A percentile compares a stretch with the other conserved stretches of the same genome.
Evolutionary conservation across 1,284 basidiomycete genomes (phyloP).

Genomic region (Mycena sp.): DNA sequence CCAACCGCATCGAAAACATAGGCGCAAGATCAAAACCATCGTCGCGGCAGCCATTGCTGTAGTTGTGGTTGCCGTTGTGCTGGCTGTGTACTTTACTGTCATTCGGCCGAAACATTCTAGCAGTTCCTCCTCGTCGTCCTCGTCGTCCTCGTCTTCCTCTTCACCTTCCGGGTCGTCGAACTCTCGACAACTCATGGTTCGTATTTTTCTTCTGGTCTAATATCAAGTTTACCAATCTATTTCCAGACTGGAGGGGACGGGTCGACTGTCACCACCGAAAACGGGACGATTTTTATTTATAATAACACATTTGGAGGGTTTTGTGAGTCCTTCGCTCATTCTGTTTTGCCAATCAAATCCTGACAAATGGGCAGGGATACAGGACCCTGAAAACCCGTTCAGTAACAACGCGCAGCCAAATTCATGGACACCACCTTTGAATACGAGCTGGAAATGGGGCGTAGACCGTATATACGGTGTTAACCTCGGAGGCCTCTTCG

Average conservation of each 20-base stretch:
- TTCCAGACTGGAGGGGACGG: slow-evolving; percentile 66
- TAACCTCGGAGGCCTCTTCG: slow-evolving; percentile 67
- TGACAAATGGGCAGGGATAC: slow-evolving; percentile 51
- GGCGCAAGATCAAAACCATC: slow-evolving; percentile 34
- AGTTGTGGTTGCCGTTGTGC: slow-evolving; percentile 54
- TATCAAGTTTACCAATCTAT: not conserved
- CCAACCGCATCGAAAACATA: not conserved
- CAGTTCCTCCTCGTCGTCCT: slow-evolving; percentile 18
- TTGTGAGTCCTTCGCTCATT: slow-evolving; percentile 57
- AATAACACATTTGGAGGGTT: slow-evolving; percentile 76
- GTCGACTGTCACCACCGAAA: slow-evolving; percentile 64
- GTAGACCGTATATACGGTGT: slow-evolving; percentile 72
- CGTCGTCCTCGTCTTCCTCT: slow-evolving; percentile 21
- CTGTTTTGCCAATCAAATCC: not conserved
- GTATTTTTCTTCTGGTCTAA: not conserved
- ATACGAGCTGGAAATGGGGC: slow-evolving; percentile 77
- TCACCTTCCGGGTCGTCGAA: slow-evolving; percentile 16
- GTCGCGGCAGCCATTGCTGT: slow-evolving; percentile 51
- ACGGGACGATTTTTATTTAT: slow-evolving; percentile 76
- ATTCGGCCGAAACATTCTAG: slow-evolving; percentile 52
- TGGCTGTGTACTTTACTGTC: slow-evolving; percentile 64
- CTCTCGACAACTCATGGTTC: not conserved
- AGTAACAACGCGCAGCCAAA: slow-evolving; percentile 76
- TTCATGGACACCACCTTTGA: slow-evolving; percentile 79
- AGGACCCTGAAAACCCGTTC: slow-evolving; percentile 76